phyloP scores from a whole-genome alignment of 306 rosid species.

The Biancaea sappan region DNA sequence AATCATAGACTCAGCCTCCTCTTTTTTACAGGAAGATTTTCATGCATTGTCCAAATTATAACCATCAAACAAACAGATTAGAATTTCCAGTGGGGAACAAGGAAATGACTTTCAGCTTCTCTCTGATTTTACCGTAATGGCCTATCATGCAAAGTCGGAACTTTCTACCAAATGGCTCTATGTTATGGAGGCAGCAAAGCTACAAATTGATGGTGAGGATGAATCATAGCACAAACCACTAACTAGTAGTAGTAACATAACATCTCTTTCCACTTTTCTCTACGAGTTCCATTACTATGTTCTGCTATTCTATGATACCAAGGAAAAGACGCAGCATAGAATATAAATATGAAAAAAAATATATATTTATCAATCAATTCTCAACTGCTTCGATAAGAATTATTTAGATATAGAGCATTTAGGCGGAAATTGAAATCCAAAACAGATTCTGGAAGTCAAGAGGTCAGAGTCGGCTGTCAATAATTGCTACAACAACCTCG shows the following conservation, averaged over 20 bases:
- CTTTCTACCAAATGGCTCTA: not conserved
- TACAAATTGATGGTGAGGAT: not conserved
- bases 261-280: too few species aligned
- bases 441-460: not conserved
- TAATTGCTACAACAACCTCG: slow-evolving; percentile 27
- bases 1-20: not conserved
- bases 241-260: not conserved
- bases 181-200: not conserved
- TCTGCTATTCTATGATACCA: slow-evolving; percentile 11
- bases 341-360: not conserved
- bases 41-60: not conserved
- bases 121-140: not conserved
- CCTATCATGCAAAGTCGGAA: not conserved
- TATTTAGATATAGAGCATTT: slow-evolving; percentile 41
- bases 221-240: not conserved
- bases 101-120: not conserved
- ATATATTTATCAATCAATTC: slow-evolving; percentile 12
- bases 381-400: slow-evolving; percentile 28
- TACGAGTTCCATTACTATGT: not conserved
- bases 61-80: not conserved
- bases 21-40: not conserved
- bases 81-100: not conserved
- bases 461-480: not conserved
- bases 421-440: slow-evolving; percentile 18
- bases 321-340: slow-evolving; percentile 1